Evolutionary conservation across 2,329 filamentous ascomycete genomes (phyloP).

Genomic region (Ambrosiella xylebori): DNA sequence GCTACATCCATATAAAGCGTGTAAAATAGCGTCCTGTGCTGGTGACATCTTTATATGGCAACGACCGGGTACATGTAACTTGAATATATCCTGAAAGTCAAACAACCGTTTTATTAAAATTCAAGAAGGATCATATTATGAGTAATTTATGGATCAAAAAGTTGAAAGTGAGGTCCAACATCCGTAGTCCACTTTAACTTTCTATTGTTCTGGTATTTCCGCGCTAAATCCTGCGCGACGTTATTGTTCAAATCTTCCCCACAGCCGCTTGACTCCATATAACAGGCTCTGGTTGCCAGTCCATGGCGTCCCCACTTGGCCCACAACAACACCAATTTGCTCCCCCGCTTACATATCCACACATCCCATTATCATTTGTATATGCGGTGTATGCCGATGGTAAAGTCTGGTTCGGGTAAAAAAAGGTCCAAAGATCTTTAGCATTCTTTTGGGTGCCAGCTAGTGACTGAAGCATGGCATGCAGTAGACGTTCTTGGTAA

Average conservation of each 20-base stretch:
- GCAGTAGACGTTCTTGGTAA: background rate
- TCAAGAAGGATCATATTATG: background rate
- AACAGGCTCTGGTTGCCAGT: slow-evolving; percentile 17
- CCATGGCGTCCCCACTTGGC: slow-evolving; percentile 15
- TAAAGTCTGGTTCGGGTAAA: background rate
- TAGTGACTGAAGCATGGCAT: background rate
- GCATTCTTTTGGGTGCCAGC: background rate
- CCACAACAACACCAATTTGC: background rate
- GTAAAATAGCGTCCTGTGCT: background rate
- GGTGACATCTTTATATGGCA: background rate
- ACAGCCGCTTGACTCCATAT: slow-evolving; percentile 13
- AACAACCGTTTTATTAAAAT: background rate
- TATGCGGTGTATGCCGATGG: background rate
- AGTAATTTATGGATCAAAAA: background rate
- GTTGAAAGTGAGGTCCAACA: background rate
- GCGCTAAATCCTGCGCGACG: background rate
- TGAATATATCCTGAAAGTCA: background rate
- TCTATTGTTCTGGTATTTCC: background rate
- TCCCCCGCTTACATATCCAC: background rate
- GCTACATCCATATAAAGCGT: background rate
- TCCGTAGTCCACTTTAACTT: background rate
- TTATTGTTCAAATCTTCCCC: background rate
- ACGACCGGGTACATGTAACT: background rate
- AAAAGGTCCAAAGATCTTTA: background rate
- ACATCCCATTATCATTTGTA: background rate